Evolutionary conservation across 768 basidiomycete genomes (phyloP).

Genomic region (Leucogyrophana mollusca): DNA sequence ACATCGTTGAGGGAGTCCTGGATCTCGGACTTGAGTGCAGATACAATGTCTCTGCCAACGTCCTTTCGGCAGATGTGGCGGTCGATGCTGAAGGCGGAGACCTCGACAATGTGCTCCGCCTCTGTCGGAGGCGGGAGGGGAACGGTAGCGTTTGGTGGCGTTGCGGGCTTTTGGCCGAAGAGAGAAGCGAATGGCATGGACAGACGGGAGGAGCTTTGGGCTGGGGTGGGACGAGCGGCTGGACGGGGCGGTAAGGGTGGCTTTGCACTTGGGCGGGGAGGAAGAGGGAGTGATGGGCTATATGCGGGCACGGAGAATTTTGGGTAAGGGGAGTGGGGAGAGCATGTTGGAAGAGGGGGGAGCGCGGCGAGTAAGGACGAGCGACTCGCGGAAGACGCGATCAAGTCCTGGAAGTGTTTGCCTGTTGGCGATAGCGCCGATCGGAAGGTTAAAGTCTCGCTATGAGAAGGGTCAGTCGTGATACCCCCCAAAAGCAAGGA

Average conservation of each 20-base stretch:
- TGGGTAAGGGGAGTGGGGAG: constrained; percentile 45
- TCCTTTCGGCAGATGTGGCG: constrained; percentile 51
- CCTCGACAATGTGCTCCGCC: constrained; percentile 42
- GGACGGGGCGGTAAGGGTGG: constrained; percentile 46
- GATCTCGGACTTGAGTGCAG: constrained; percentile 54
- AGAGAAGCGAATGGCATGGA: constrained; percentile 78
- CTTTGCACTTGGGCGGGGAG: constrained; percentile 40
- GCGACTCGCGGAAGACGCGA: constrained; percentile 31
- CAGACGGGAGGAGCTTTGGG: constrained; percentile 44
- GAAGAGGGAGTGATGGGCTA: constrained; percentile 32
- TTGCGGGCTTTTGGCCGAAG: constrained; percentile 50
- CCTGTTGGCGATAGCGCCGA: constrained; percentile 42
- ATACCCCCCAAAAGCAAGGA: constrained; percentile 28
- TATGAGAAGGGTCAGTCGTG: constrained; percentile 20
- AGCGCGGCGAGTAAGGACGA: constrained; percentile 40
- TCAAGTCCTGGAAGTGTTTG: constrained; percentile 39
- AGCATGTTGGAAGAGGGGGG: constrained; percentile 50
- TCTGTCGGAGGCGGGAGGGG: constrained; percentile 26
- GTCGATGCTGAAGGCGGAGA: constrained; percentile 61
- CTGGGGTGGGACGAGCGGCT: constrained; percentile 10
- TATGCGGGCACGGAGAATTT: constrained; percentile 43
- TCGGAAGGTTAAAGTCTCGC: constrained; percentile 40
- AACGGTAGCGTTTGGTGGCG: constrained; percentile 27
- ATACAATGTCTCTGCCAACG: constrained; percentile 52
- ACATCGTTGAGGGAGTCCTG: constrained; percentile 43